phyloP scores from a whole-genome alignment of 1,284 basidiomycete genomes.

The Takashimella koratensis region DNA sequence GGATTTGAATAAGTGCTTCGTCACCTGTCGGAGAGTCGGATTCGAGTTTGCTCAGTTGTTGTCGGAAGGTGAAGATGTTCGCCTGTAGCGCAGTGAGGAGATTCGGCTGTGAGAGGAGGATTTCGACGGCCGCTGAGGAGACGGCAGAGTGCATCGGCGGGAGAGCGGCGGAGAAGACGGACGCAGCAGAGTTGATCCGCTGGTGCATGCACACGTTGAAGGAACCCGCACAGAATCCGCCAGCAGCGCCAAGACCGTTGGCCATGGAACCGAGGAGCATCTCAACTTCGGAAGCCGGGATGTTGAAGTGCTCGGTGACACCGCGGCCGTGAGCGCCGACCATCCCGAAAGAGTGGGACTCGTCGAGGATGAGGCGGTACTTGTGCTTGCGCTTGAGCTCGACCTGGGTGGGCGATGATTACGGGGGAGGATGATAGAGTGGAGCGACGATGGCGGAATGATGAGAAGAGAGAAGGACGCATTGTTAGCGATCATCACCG shows the following conservation, averaged over 20 bases:
- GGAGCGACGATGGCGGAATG: neutral
- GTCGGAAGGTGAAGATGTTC: slow-evolving; percentile 71
- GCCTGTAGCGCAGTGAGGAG: slow-evolving; percentile 72
- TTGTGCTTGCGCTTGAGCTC: slow-evolving; percentile 95
- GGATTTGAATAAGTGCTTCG: slow-evolving; percentile 70
- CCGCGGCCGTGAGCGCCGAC: slow-evolving; percentile 91
- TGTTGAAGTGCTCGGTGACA: slow-evolving; percentile 87
- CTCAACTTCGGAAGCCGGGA: slow-evolving; percentile 61
- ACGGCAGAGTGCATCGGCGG: slow-evolving; percentile 85
- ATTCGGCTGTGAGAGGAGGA: slow-evolving; percentile 69
- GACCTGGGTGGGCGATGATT: slow-evolving; percentile 62
- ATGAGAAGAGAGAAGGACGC: neutral
- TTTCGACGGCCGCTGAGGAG: slow-evolving; percentile 76
- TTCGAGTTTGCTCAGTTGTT: slow-evolving; percentile 68
- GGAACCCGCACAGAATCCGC: slow-evolving; percentile 95
- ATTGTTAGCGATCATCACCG: too few relatives aligned
- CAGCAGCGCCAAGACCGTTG: slow-evolving; percentile 74
- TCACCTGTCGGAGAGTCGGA: slow-evolving; percentile 3
- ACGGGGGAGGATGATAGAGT: slow-evolving; percentile 7
- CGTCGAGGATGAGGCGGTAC: slow-evolving; percentile 91
- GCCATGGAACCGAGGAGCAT: slow-evolving; percentile 74
- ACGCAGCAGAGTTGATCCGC: slow-evolving; percentile 94
- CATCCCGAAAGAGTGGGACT: slow-evolving; percentile 87
- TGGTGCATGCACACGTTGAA: slow-evolving; percentile 81
- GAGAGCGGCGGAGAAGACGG: slow-evolving; percentile 94